A percentile compares a stretch with the other conserved stretches of the same genome.
Evolutionary conservation across 352 stramenopile genomes (phyloP).

Genomic region (Phytophthora pluvialis): DNA sequence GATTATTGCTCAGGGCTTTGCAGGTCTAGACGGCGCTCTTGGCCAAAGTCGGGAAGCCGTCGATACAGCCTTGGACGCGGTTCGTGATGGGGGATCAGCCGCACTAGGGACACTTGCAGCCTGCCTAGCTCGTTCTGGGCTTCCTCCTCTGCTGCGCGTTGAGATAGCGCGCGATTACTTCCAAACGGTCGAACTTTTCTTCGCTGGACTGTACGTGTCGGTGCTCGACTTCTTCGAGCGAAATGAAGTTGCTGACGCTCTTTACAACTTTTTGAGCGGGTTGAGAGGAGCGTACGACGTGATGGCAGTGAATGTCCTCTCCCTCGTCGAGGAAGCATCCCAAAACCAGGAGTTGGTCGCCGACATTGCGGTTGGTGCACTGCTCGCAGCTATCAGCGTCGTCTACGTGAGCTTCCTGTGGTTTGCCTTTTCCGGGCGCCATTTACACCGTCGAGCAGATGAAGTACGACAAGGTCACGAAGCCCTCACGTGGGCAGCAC

Average conservation of each 20-base stretch:
- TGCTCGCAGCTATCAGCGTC: conserved; percentile 35
- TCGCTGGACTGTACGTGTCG: conserved; percentile 44
- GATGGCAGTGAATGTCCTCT: conserved; percentile 29
- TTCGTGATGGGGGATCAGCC: conserved; percentile 25
- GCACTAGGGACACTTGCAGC: conserved; percentile 9
- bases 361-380: conserved; percentile 33
- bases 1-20: conserved; percentile 32
- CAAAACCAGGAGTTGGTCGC: conserved; percentile 14
- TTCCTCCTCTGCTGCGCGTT: conserved; percentile 48
- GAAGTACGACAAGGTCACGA: conserved; percentile 58
- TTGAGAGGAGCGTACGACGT: conserved; percentile 40
- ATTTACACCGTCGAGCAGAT: conserved; percentile 47
- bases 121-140: conserved; percentile 21
- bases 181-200: conserved; percentile 53
- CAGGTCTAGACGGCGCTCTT: conserved; percentile 34
- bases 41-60: conserved; percentile 37
- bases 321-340: conserved; percentile 12
- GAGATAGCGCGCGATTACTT: conserved; percentile 58
- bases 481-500: conserved; percentile 41
- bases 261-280: conserved; percentile 23
- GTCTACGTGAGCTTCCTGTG: conserved; percentile 50
- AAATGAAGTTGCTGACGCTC: conserved; percentile 20
- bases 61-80: conserved; percentile 30
- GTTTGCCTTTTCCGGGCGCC: conserved; percentile 41
- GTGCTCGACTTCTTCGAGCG: conserved; percentile 29